A percentile compares a stretch with the other conserved stretches of the same genome.
Conservation (phyloP, 345 rosid species). For the Sisymbrium altissimum region DNA sequence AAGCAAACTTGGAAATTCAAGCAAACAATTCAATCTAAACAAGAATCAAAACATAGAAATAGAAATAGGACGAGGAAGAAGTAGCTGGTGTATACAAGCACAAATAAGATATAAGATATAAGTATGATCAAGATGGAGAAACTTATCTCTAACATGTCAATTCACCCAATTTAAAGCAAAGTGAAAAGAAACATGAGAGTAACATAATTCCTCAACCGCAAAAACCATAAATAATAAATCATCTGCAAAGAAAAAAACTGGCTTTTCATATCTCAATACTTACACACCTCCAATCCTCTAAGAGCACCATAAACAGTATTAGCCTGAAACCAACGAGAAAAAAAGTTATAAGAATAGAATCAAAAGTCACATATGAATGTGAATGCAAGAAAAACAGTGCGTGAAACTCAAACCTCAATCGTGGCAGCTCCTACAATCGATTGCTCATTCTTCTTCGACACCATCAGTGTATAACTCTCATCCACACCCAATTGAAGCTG, state of each 20-base stretch:
- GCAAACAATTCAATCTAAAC: neutral
- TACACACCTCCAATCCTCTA: constrained; percentile 84
- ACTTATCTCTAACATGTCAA: neutral
- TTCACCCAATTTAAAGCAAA: neutral
- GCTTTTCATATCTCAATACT: neutral
- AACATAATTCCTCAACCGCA: neutral
- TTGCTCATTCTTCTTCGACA: constrained; percentile 44
- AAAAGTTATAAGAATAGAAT: neutral
- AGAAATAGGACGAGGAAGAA: neutral
- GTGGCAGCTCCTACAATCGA: constrained; percentile 57
- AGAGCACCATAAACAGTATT: constrained; percentile 85
- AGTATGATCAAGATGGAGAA: neutral
- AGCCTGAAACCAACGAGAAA: constrained; percentile 52
- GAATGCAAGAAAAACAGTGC: neutral
- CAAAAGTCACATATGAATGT: neutral
- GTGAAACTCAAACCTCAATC: constrained; percentile 55
- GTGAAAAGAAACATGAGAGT: neutral
- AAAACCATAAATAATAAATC: neutral
- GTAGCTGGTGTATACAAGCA: too few species aligned
- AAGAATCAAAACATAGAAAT: neutral
- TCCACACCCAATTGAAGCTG: constrained; percentile 46
- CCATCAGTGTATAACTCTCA: constrained; percentile 46
- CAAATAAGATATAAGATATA: neutral
- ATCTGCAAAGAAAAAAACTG: neutral
- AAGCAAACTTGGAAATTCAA: neutral